Conservation (phyloP, 169 alveolate species). For the Fabrea salina region DNA sequence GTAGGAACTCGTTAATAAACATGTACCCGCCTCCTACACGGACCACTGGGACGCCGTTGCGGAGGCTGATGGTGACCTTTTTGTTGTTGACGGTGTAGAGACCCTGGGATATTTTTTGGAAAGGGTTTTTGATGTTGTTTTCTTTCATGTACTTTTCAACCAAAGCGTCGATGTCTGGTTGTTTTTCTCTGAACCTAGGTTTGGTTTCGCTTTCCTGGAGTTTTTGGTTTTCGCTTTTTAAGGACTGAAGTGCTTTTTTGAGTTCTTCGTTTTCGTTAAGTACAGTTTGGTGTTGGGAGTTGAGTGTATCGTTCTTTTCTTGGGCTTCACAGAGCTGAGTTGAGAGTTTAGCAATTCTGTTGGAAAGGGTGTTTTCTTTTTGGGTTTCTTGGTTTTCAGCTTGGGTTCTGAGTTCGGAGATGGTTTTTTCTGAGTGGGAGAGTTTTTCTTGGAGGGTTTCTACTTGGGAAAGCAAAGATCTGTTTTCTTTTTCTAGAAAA, state of each 20-base stretch:
- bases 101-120: constrained; percentile 11
- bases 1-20: constrained; percentile 24
- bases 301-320: neutral
- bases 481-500: constrained; percentile 24
- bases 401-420: no score
- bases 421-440: no score
- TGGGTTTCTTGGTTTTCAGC: neutral
- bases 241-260: neutral
- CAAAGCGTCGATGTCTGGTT: neutral
- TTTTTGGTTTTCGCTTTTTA: neutral
- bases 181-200: neutral
- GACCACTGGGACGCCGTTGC: constrained; percentile 16
- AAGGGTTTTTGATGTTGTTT: neutral
- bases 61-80: constrained; percentile 3
- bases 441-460: neutral
- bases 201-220: neutral
- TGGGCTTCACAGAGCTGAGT: neutral
- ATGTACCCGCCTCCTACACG: constrained; percentile 33
- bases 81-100: constrained; percentile 1
- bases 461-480: neutral
- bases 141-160: neutral
- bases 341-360: neutral
- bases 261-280: neutral
- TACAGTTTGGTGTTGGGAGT: neutral
- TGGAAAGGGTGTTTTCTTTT: neutral